phyloP scores from a whole-genome alignment of 2,329 filamentous ascomycete species.

The Pseudogymnoascus sp. region DNA sequence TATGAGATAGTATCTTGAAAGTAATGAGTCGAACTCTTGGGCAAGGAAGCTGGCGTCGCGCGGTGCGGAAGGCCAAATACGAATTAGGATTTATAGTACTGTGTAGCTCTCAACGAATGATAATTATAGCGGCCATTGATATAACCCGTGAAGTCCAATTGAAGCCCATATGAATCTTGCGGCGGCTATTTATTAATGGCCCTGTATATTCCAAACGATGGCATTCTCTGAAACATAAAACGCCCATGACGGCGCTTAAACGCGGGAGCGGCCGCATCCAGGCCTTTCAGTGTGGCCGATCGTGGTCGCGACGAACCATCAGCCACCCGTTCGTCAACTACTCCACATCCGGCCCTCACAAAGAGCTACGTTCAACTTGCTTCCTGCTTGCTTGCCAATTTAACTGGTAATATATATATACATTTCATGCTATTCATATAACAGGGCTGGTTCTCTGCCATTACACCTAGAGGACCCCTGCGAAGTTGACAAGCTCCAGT shows the following conservation, averaged over 20 bases:
- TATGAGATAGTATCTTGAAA: neutral
- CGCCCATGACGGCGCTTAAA: conserved; percentile 4
- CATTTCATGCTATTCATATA: neutral
- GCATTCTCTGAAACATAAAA: conserved; percentile 1
- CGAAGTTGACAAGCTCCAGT: neutral
- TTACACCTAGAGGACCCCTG: neutral
- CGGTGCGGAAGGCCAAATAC: neutral
- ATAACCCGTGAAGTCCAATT: neutral
- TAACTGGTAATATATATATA: no score
- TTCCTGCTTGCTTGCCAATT: neutral
- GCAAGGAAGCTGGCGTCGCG: no score
- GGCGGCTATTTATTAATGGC: conserved; percentile 2
- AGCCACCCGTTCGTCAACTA: neutral
- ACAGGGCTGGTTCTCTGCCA: neutral
- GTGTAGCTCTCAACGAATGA: neutral
- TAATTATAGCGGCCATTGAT: neutral
- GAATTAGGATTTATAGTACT: neutral
- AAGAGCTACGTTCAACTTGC: neutral
- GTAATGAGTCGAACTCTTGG: neutral
- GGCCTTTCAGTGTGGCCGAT: neutral
- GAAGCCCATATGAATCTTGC: neutral
- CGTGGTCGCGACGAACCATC: conserved; percentile 5
- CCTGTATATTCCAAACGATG: neutral
- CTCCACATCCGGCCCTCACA: conserved; percentile 1
- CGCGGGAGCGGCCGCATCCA: conserved; percentile 5